Base-by-base conservation (phyloP, 108 stramenopile species). In the Skeletonema tropicum region DNA sequence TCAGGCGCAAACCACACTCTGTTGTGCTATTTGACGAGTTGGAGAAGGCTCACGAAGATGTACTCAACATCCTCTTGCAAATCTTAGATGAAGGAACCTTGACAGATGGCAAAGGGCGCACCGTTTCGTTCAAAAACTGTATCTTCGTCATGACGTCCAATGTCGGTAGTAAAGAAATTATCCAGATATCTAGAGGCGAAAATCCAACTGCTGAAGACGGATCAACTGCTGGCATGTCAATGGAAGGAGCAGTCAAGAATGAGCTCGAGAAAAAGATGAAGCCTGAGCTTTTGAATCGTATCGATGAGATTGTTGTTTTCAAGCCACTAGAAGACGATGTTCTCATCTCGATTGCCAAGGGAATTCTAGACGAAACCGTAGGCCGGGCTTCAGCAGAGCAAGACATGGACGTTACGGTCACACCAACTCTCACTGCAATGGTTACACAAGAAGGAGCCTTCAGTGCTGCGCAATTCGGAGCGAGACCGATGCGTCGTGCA, bases 111-210 rank as follows among this genome's bases (percentile, higher is more conserved):
- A 94, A 98, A 81, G 98, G 98, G 2, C 88, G 94, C 38, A 89
- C 83, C 25, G 93, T 98, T 6, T 93, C 90, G 70, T 99, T 99
- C 84, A 90, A 95, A 71, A 96, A 98, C 87, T 90, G 91, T 66
- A 91, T 99, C 58, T 81, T 99, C 73, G 93, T 98, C 70, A 95
- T 99, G 90, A 99, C 98, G 10, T 93, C 93, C 4, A 99, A 99
- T 69, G 75, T 98, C 63, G 98, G 98, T 57, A 93, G 93, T 65
- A 83, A 87, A 58, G 74, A 87, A 48, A 97, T 99, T 35, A 58
- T 92, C 17, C 86, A 95, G 76, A 77, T 83, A 6, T 87, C 89
- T 6, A 81, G 79, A 68, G 76, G 76, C 41, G 73, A 81, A 58
- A 79, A 79, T 30, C 74, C 69, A 30, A 68, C 73, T n/a, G 69